A percentile compares a stretch with the other conserved stretches of the same genome.
These are phyloP conservation scores for Beauveria brongniartii DNA, from an alignment of 2,329 filamentous ascomycete genomes.

Conservation along the genomic window DNA sequence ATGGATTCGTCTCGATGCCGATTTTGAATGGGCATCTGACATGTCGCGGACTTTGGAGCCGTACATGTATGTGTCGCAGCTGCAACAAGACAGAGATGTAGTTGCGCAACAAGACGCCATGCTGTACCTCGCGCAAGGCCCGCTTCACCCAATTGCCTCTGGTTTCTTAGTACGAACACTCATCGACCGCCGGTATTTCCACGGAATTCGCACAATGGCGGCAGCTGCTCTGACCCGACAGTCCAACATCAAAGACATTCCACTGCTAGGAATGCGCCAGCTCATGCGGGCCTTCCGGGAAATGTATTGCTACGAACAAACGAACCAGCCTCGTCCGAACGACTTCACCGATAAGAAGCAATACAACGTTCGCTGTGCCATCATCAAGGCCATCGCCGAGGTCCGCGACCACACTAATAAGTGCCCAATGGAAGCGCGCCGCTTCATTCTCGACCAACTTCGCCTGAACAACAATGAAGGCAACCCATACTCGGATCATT, in stretches of 20 bases:
- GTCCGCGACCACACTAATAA: conserved; percentile 67
- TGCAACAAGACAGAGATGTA: conserved; percentile 94
- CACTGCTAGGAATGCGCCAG: conserved; percentile 75
- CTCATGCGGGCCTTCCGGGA: conserved; percentile 79
- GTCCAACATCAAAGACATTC: conserved; percentile 54
- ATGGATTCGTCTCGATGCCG: conserved; percentile 96
- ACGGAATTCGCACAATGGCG: conserved; percentile 83
- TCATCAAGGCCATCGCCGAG: conserved; percentile 70
- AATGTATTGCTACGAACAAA: conserved; percentile 76
- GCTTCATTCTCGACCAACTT: conserved; percentile 81
- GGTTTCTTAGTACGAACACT: conserved; percentile 84
- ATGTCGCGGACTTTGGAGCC: conserved; percentile 75
- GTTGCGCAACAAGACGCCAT: conserved; percentile 77
- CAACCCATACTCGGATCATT: conserved; percentile 81
- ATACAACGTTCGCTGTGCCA: conserved; percentile 77
- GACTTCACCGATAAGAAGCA: conserved; percentile 82
- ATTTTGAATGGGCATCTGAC: conserved; percentile 95
- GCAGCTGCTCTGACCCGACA: conserved; percentile 71
- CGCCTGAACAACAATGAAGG: conserved; percentile 91
- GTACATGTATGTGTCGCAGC: conserved; percentile 96
- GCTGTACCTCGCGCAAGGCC: conserved; percentile 60
- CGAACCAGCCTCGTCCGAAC: conserved; percentile 75
- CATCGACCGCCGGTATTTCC: conserved; percentile 86
- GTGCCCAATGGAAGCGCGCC: conserved; percentile 70
- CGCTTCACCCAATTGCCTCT: conserved; percentile 72